Evolutionary conservation across 306 rosid species (phyloP), one percentile per base, ranked within the genome.

Genomic region (Trichosanthes truncata): DNA sequence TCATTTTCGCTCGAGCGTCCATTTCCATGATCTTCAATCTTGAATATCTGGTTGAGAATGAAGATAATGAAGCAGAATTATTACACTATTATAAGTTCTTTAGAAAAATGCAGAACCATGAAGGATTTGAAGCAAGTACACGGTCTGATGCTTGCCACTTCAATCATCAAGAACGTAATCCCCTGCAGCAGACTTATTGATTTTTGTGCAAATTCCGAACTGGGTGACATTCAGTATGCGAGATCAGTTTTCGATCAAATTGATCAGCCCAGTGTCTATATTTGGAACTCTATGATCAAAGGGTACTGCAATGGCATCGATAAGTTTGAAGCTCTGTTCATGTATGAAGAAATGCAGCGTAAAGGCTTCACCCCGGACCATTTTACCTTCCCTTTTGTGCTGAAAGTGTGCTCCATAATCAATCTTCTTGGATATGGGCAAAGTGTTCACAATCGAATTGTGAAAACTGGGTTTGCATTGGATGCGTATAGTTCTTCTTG

Each of bases 231-330:
- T 78, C 49, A 80, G 31, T 90, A 90, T 33, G 96, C 97, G 8
- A 26, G 78, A 61, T 80, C 68, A 38, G 80, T 91, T 5, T 90
- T 93, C 81, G 74, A 60, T 26, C 88, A 74, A 46, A 89, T 88
- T 56, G 80, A 86, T 79, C 48, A 67, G 18, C 97, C 90, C 7
- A 89, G 85, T 57, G 72, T 89, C 66, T 93, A 90, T 82, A 89
- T 91, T 60, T 91, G 89, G 93, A 93, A 91, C 82, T 89, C 98
- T 18, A 80, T 88, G 86, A 91, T 91, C 38, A 87, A 81, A 84
- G 96, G 93, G 67, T 87, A 83, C 85, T 88, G 88, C 71, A 90
- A 85, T 21, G 12, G 78, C 74, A 49, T 80, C 51, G 83, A 86
- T 53, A 91, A 92, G 74, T 77, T 51, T 69, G 74, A 83, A 86